A percentile compares a stretch with the other conserved stretches of the same genome.
phyloP scores from a whole-genome alignment of 257 asterid genomes.

The Cynanchum wilfordii region DNA sequence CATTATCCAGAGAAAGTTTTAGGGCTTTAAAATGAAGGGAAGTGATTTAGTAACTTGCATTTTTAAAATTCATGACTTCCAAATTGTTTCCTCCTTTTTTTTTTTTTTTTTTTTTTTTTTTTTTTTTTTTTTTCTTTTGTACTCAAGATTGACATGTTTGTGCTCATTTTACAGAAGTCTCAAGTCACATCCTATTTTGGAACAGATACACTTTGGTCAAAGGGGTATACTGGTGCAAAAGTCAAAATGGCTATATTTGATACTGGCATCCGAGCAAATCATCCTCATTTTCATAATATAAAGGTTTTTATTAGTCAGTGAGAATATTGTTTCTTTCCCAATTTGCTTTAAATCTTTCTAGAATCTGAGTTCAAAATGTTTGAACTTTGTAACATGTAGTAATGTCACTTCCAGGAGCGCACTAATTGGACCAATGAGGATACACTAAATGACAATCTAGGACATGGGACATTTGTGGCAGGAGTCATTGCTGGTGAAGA shows the following conservation, averaged over 20 bases:
- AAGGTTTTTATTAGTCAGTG: conserved; percentile 46
- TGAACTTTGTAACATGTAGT: not conserved
- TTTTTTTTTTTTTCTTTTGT: not conserved
- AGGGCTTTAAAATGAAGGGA: not conserved
- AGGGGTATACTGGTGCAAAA: conserved; percentile 90
- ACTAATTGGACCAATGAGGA: conserved; percentile 98
- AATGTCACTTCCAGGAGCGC: conserved; percentile 60
- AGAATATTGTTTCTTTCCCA: not conserved
- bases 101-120: not conserved
- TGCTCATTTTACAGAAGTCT: conserved; percentile 61
- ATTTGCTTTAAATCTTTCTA: not conserved
- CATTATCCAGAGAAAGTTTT: not conserved
- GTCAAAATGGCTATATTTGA: conserved; percentile 98
- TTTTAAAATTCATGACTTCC: not conserved
- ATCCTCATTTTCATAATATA: conserved; percentile 97
- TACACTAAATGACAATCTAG: conserved; percentile 95
- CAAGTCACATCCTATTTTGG: conserved; percentile 96
- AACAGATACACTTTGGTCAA: conserved; percentile 91
- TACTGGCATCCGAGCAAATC: conserved; percentile 85
- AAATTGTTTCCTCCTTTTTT: not conserved
- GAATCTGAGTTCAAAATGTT: not conserved
- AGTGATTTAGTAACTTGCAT: not conserved
- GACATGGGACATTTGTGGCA: conserved; percentile 99
- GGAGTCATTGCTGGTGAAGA: conserved; percentile 97
- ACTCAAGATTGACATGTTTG: not conserved